Evolutionary conservation across 2,329 filamentous ascomycete genomes (phyloP).

Genomic region (Onygenales sp.): DNA sequence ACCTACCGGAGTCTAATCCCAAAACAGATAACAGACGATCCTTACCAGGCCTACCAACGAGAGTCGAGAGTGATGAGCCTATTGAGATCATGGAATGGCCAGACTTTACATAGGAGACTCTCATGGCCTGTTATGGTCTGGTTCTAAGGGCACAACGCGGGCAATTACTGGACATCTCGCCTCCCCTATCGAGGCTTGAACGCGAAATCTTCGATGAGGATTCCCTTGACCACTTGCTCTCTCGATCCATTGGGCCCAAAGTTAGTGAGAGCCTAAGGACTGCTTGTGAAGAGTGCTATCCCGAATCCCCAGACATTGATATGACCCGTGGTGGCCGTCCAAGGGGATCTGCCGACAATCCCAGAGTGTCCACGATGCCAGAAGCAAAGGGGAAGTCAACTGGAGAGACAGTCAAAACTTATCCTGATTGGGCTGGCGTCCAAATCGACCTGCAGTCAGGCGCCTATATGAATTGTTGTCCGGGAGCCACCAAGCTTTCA

Average conservation of each 20-base stretch:
- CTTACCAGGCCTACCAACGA: too few relatives aligned
- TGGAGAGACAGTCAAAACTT: neutral
- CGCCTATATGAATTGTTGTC: neutral
- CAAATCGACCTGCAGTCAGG: neutral
- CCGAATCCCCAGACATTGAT: neutral
- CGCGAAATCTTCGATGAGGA: constrained; percentile 5
- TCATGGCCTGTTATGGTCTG: constrained; percentile 4
- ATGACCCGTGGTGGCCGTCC: constrained; percentile 4
- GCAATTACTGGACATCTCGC: neutral
- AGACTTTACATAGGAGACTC: constrained; percentile 5
- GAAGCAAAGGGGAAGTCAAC: neutral
- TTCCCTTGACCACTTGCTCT: constrained; percentile 5
- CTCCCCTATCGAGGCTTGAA: neutral
- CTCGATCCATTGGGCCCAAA: neutral
- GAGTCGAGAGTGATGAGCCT: neutral
- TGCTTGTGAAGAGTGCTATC: neutral
- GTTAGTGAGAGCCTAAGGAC: constrained; percentile 1
- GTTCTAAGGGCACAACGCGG: neutral
- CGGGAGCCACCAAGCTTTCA: constrained; percentile 5
- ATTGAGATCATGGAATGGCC: neutral
- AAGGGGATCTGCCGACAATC: neutral
- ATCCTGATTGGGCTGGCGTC: constrained; percentile 4
- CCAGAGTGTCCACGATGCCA: neutral
- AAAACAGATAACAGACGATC: too few relatives aligned
- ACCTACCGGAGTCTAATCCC: too few relatives aligned